Base-by-base conservation (phyloP, 1,284 basidiomycete genomes). In the Cutaneotrichosporon dermatis region DNA sequence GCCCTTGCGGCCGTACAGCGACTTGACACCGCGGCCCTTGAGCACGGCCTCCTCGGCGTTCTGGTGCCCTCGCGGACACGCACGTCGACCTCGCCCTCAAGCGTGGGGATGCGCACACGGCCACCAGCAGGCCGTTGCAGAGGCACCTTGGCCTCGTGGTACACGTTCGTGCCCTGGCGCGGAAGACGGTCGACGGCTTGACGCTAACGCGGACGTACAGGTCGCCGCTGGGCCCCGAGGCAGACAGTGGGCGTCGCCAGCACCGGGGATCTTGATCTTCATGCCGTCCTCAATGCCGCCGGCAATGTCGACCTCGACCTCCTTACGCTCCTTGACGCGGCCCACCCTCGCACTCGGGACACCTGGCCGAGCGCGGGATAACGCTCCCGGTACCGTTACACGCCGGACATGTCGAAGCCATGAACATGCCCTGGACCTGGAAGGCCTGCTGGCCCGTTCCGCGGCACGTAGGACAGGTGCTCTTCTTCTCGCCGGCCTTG, bases 211-310 rank as follows among this genome's bases (percentile, higher is more conserved):
- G 85, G 46, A 99, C 89, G 65, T 90, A 84, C 33, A 99, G 83
- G 77, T 97, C 92, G 2, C 96, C 96, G 7, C 85, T 77, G 16
- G 80, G 81, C 51, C 92, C 92, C 67, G 84, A 86, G 42, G 88
- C 87, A 36, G 85, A 82, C 25, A 95, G 78, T 25, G 96, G 89
- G 87, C 88, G 79, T 99, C 93, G 40, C 96, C 96, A 50, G 84
- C 84, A 44, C 86, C 86, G 10, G 89, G 85, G 54, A 99, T 81
- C 63, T 90, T 88, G 67, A 99, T 85, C 58, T 87, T 86, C 90
- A 95, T 96, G 35, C 96, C 96, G 75, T 99, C 93, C 77, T 99
- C 96, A 55, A 98, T 89, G 85, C 92, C 92, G 54, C 89, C 83
- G 56, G 92, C 91, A 59, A 99, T 87, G 64, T 91, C 85, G 56